A percentile compares a stretch with the other conserved stretches of the same genome.
These are phyloP conservation scores for Trebouxiophyceae sp. DNA, from an alignment of 163 green algal genomes.

Conservation along the genomic window DNA sequence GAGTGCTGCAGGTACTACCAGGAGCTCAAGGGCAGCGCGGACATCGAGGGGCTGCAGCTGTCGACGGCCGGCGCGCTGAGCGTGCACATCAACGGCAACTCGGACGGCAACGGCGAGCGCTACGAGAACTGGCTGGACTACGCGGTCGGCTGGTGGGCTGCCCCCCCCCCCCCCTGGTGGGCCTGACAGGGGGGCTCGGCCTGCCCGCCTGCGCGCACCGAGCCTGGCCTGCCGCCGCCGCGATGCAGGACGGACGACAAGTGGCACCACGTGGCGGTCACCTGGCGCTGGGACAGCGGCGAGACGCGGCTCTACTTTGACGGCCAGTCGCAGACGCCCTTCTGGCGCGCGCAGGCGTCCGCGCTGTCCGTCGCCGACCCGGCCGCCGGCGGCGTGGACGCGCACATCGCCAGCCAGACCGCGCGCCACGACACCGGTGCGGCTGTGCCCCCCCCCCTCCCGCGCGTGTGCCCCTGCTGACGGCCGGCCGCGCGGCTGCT, in stretches of 20 bases:
- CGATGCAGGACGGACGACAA: slow-evolving; percentile 56
- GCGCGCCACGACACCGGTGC: slow-evolving; percentile 25
- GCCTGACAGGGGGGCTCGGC: too few species aligned
- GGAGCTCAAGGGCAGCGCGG: slow-evolving; percentile 26
- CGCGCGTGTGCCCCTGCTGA: background rate
- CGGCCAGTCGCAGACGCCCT: slow-evolving; percentile 44
- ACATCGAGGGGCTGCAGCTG: slow-evolving; percentile 21
- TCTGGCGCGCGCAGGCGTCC: slow-evolving; percentile 41
- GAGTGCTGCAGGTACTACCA: slow-evolving; percentile 56
- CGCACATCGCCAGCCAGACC: slow-evolving; percentile 31
- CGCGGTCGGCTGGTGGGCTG: slow-evolving; percentile 49
- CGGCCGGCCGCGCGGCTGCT: too few species aligned
- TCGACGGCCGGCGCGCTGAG: slow-evolving; percentile 55
- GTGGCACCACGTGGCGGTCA: slow-evolving; percentile 80
- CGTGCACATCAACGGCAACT: slow-evolving; percentile 80
- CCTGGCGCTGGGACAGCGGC: slow-evolving; percentile 56
- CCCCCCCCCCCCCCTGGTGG: background rate
- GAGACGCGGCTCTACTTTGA: slow-evolving; percentile 63
- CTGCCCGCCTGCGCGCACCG: background rate
- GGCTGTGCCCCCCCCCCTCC: background rate
- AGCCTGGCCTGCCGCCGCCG: too few species aligned
- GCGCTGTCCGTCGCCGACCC: slow-evolving; percentile 8
- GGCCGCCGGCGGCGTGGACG: slow-evolving; percentile 47
- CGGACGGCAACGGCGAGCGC: slow-evolving; percentile 49
- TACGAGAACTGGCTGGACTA: slow-evolving; percentile 75